Base-by-base conservation (phyloP, 805 yeast genomes). In the Lachancea waltii region DNA sequence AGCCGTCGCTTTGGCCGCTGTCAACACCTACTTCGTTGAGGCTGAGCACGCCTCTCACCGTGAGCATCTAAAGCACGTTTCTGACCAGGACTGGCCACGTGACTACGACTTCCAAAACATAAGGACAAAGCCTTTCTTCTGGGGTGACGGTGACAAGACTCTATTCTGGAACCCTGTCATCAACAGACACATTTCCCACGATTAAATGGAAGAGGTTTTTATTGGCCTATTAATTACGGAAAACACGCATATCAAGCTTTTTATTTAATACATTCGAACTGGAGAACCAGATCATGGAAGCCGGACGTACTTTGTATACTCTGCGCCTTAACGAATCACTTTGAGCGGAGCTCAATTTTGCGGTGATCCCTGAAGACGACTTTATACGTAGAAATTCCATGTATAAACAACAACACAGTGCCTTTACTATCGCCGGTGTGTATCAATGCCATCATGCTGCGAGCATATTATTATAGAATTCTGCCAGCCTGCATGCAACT, bases 111-210 rank as follows among this genome's bases (percentile, higher is more conserved):
- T 77, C 78, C 89, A 82, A 74, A 92, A 92, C 75, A 65, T 87
- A 54, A 85, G 97, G 78, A 62, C 64, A 61, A 81, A 78, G 65
- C 80, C 83, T 62, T 90, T 77, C 77, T 90, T 87, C 81, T 92
- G 97, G 97, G 98, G 98, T 62, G 90, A 92, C 62, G 97, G 98
- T 63, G 95, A 89, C 74, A 80, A 85, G 77, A 86, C 97, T 47
- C 70, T 82, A 62, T 92, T 92, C 83, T 92, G 98, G 98, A 86
- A 86, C 73, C 73, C 85, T 37, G 83, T 77, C 56, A 75, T 84
- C 61, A 90, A 90, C 84, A 85, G 95, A 76, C 85, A 85, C 72
- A 67, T 82, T 57, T 70, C 64, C 51, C 56, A 56, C 29, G 60
- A 57, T 33, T 35, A 35, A 35, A 18, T 10, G 27, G 25, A n/a